Evolutionary conservation across 2,329 filamentous ascomycete species (phyloP).

Genomic region (Pseudogymnoascus sp.): DNA sequence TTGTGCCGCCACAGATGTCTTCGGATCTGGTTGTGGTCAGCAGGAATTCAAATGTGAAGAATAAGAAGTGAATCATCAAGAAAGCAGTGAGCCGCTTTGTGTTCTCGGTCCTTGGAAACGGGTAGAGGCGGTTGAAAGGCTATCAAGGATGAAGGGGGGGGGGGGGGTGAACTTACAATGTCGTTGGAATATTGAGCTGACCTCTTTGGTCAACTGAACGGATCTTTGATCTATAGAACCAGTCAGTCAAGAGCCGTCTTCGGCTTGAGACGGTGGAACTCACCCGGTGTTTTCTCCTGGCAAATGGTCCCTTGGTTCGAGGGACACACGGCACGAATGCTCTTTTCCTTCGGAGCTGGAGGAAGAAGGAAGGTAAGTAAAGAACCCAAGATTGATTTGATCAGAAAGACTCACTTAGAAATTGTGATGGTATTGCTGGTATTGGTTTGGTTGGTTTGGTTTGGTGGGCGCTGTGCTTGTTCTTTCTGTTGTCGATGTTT

Average conservation of each 20-base stretch:
- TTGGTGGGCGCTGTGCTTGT: not conserved
- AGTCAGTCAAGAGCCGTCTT: not conserved
- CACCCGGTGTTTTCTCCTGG: not conserved
- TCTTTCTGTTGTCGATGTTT: not conserved
- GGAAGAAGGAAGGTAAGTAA: not conserved
- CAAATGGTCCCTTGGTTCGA: not conserved
- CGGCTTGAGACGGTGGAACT: not conserved
- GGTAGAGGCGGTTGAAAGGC: not conserved
- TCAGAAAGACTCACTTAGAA: not conserved
- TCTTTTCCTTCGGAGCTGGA: not conserved
- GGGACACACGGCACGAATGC: not conserved
- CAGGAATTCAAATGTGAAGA: not conserved
- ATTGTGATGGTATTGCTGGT: not conserved
- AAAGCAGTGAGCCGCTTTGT: not conserved
- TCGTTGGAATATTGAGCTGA: not conserved
- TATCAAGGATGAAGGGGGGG: not conserved
- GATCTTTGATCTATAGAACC: not conserved
- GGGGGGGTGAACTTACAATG: not conserved
- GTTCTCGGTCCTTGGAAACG: not conserved
- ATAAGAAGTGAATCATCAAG: not conserved
- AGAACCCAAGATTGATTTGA: not conserved
- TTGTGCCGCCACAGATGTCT: not conserved
- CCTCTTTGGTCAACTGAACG: not conserved
- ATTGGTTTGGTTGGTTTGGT: not conserved
- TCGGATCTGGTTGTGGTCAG: not conserved